Conservation (phyloP, 2,329 filamentous ascomycete genomes). For the Curvularia sp. region DNA sequence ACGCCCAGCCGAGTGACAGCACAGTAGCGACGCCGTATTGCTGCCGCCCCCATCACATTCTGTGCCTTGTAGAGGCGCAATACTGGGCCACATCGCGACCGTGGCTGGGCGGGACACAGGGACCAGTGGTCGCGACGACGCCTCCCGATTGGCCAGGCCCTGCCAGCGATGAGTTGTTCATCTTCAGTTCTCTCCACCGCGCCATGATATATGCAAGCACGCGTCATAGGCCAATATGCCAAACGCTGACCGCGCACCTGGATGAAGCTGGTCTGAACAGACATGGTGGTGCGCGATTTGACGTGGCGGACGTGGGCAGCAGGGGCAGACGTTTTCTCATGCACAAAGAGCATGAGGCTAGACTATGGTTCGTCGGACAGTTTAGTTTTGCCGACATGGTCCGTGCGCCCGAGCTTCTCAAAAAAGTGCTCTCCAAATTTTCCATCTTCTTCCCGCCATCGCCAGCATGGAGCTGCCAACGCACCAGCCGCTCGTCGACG, state of each 20-base stretch:
- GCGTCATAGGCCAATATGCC: slow-evolving; percentile 31
- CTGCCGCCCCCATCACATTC: slow-evolving; percentile 31
- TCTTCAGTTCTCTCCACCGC: slow-evolving; percentile 21
- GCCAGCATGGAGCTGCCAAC: slow-evolving; percentile 49
- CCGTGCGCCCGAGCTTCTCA: slow-evolving; percentile 28
- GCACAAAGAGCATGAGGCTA: neutral
- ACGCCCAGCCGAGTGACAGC: slow-evolving; percentile 26
- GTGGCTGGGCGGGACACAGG: slow-evolving; percentile 8
- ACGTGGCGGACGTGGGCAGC: slow-evolving; percentile 19
- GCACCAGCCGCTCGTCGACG: slow-evolving; percentile 44
- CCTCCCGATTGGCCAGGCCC: slow-evolving; percentile 34
- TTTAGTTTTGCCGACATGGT: slow-evolving; percentile 30
- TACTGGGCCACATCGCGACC: slow-evolving; percentile 33
- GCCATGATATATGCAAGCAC: slow-evolving; percentile 33
- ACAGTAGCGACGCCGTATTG: slow-evolving; percentile 25
- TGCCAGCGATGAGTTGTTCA: slow-evolving; percentile 47
- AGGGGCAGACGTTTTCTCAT: neutral
- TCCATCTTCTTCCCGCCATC: slow-evolving; percentile 32
- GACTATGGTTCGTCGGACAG: slow-evolving; percentile 3
- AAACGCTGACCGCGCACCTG: slow-evolving; percentile 8
- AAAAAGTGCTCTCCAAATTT: slow-evolving; percentile 41
- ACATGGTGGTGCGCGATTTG: slow-evolving; percentile 12
- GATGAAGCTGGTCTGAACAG: slow-evolving; percentile 32
- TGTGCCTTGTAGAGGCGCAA: slow-evolving; percentile 19
- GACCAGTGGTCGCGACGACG: slow-evolving; percentile 15